Base-by-base conservation (phyloP, 306 rosid genomes). In the Vigna nakashimae region DNA sequence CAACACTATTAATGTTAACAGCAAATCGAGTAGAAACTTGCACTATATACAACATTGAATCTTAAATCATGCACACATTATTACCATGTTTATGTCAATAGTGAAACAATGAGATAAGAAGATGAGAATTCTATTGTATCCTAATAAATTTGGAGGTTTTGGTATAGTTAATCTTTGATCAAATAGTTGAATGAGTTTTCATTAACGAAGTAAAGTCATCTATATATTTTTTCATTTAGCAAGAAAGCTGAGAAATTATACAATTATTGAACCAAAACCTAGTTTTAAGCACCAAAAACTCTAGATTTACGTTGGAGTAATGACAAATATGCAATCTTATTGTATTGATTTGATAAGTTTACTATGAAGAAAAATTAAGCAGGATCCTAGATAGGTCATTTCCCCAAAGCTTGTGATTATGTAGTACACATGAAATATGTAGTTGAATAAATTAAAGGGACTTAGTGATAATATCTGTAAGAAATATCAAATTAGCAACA, bases 1-100 rank as follows among this genome's bases (percentile, higher is more conserved):
- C 20, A 77, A 45, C 63, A 81, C 26, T 9, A 18, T 78, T 56
- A 3, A 22, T 64, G 48, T 74, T 66, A 43, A 22, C 26, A 63
- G 17, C 26, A 6, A 34, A 63, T n/a, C 26, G 15, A 63, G 69
- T n/a, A 63, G 48, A 63, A 63, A 9, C 26, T 63, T 65, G 26
- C 30, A 65, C n/a, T 5, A 34, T 7, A 30, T 34, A 4, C 38
- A 34, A 34, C 38, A 60, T 30, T 30, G 48, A 38, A 65, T 50
- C 49, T 65, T 65, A 38, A 65, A 65, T 16, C 51, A 65, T 65
- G 32, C 8, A 40, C 12, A 18, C 5, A 36, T 9, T 17, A 3
- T 4, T 3, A 59, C 5, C 28, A 6, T 58, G 16, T 57, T 1
- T 57, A 12, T 20, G 1, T 56, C 7, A 9, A 1, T 22, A 4